Evolutionary conservation across 2,329 filamentous ascomycete species (phyloP).

Genomic region (Pseudocercospora eumusae): DNA sequence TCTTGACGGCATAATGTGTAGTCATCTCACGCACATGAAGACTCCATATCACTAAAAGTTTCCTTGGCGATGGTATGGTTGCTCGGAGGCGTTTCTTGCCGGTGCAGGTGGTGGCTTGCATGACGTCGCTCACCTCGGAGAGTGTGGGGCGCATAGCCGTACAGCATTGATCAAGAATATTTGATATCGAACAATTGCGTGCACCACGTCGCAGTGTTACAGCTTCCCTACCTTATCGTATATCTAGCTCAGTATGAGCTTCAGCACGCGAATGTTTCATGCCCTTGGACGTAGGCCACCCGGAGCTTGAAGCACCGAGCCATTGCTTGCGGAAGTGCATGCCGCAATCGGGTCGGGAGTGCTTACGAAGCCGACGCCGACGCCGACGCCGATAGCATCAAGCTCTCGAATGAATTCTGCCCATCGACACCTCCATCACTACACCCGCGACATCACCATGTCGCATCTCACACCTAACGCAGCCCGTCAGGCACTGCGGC

Average conservation of each 20-base stretch:
- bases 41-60: not conserved
- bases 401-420: slow-evolving; percentile 2
- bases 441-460: slow-evolving; percentile 46
- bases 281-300: not conserved
- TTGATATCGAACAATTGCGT: not conserved
- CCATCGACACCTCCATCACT: slow-evolving; percentile 16
- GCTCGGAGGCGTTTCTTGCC: slow-evolving; percentile 3
- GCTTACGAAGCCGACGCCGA: not conserved
- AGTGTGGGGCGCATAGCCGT: not conserved
- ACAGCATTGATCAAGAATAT: not conserved
- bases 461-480: slow-evolving; percentile 61
- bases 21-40: not conserved
- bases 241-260: not conserved
- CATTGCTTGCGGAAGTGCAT: not conserved
- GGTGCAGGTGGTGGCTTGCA: not conserved
- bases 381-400: not conserved
- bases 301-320: not conserved
- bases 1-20: not conserved
- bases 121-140: not conserved
- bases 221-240: not conserved
- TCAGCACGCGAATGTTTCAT: not conserved
- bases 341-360: not conserved
- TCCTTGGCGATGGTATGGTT: not conserved
- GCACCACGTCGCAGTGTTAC: not conserved
- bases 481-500: slow-evolving; percentile 71